These are phyloP conservation scores for Dothistroma septosporum DNA, from an alignment of 2,329 filamentous ascomycete species.

Conservation along the genomic window DNA sequence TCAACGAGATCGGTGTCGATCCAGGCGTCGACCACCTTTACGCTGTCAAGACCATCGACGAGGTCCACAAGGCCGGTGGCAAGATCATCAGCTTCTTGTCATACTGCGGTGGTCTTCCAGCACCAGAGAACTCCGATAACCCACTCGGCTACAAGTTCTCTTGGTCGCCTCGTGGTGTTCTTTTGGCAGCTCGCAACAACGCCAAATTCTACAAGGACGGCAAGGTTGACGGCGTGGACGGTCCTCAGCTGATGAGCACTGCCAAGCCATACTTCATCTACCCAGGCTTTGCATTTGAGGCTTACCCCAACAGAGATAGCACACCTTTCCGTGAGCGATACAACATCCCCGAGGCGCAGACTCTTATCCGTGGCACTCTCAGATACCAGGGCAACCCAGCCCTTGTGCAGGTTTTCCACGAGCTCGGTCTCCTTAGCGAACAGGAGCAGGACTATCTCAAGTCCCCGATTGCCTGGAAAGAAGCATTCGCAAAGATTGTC, in stretches of 20 bases:
- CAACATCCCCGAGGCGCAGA: conserved; percentile 85
- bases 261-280: conserved; percentile 91
- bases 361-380: conserved; percentile 77
- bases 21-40: conserved; percentile 72
- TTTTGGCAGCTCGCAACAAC: conserved; percentile 81
- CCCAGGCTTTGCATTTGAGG: conserved; percentile 82
- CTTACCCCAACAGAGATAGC: conserved; percentile 89
- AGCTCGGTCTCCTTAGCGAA: conserved; percentile 83
- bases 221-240: conserved; percentile 55
- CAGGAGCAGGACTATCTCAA: conserved; percentile 62
- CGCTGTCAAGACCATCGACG: conserved; percentile 80
- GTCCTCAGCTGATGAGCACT: conserved; percentile 64
- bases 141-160: conserved; percentile 93
- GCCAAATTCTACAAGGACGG: conserved; percentile 80
- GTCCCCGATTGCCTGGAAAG: conserved; percentile 67
- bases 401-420: conserved; percentile 81
- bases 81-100: conserved; percentile 78
- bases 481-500: conserved; percentile 74
- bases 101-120: conserved; percentile 75
- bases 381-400: conserved; percentile 87
- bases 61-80: conserved; percentile 82
- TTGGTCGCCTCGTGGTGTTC: conserved; percentile 70
- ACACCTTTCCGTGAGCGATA: conserved; percentile 85
- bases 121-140: conserved; percentile 73
- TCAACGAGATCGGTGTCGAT: conserved; percentile 88